A percentile compares a stretch with the other conserved stretches of the same genome.
These are phyloP conservation scores for Lasiodiplodia hormozganensis DNA, from an alignment of 2,329 filamentous ascomycete species.

Conservation along the genomic window DNA sequence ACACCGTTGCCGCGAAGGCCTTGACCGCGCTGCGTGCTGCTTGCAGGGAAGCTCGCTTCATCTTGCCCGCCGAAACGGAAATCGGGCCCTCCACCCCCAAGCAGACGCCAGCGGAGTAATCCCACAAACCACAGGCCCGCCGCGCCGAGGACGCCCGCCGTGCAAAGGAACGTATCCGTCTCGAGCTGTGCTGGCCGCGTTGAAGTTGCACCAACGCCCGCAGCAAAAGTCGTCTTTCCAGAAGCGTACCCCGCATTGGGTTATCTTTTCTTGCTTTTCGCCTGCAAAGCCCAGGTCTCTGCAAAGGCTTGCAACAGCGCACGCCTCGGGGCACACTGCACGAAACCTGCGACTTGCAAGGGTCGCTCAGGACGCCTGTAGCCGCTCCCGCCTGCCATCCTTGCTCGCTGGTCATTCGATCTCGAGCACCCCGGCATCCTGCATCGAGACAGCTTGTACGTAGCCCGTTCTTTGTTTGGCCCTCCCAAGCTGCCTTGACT, in stretches of 20 bases:
- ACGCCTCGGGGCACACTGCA: slow-evolving; percentile 30
- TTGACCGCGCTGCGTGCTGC: slow-evolving; percentile 26
- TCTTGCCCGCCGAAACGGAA: slow-evolving; percentile 25
- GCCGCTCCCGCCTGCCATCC: slow-evolving; percentile 29
- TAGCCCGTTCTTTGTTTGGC: slow-evolving; percentile 24
- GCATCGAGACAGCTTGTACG: slow-evolving; percentile 27
- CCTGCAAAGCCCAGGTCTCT: slow-evolving; percentile 24
- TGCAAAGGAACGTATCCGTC: slow-evolving; percentile 12
- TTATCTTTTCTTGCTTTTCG: slow-evolving; percentile 28
- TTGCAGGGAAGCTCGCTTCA: slow-evolving; percentile 28
- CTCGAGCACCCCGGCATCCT: slow-evolving; percentile 28
- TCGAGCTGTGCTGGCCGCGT: slow-evolving; percentile 10
- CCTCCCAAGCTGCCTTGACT: slow-evolving; percentile 24
- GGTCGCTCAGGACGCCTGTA: slow-evolving; percentile 29
- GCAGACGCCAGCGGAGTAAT: slow-evolving; percentile 22
- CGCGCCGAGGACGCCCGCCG: slow-evolving; percentile 24
- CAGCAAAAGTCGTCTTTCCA: slow-evolving; percentile 20
- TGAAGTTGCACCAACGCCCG: slow-evolving; percentile 21
- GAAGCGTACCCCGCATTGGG: slow-evolving; percentile 29
- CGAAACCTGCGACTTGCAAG: slow-evolving; percentile 28
- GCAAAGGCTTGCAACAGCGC: slow-evolving; percentile 29
- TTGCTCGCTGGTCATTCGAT: slow-evolving; percentile 30
- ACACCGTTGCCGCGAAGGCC: slow-evolving; percentile 25
- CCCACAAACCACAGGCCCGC: slow-evolving; percentile 19
- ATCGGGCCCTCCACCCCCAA: slow-evolving; percentile 25